Conservation (phyloP, 106 monocot species). For the Gastrodia elata region DNA sequence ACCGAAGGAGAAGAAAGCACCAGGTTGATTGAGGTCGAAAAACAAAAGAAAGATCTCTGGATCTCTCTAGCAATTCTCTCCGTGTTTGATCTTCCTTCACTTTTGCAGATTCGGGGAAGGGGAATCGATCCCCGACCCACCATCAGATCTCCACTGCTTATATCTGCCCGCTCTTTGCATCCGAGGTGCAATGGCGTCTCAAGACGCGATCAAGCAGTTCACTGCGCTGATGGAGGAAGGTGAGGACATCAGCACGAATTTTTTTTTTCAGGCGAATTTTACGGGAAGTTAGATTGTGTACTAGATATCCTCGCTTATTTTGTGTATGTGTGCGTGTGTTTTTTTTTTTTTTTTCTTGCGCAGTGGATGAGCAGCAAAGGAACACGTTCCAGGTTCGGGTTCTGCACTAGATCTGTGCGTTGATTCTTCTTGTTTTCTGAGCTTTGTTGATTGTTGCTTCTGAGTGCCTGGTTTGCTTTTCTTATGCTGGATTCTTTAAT, state of each 20-base stretch:
- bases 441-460: background rate
- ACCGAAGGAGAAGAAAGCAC: too few relatives aligned
- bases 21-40: too few relatives aligned
- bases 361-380: conserved; percentile 38
- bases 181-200: conserved; percentile 18
- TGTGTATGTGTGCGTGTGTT: conserved; percentile 3
- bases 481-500: background rate
- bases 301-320: background rate
- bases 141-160: background rate
- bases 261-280: background rate
- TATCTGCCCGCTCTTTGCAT: background rate
- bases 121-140: background rate
- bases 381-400: conserved; percentile 39
- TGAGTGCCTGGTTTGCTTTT: background rate
- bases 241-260: background rate
- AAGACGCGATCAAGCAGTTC: conserved; percentile 38
- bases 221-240: conserved; percentile 30
- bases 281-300: background rate
- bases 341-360: too few relatives aligned
- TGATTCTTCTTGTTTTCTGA: background rate
- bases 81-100: background rate
- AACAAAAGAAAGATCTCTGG: too few relatives aligned
- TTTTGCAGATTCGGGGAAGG: background rate
- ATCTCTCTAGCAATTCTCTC: background rate
- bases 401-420: conserved; percentile 12